Base-by-base conservation (phyloP, 352 stramenopile species). In the Phytophthora foliorum region DNA sequence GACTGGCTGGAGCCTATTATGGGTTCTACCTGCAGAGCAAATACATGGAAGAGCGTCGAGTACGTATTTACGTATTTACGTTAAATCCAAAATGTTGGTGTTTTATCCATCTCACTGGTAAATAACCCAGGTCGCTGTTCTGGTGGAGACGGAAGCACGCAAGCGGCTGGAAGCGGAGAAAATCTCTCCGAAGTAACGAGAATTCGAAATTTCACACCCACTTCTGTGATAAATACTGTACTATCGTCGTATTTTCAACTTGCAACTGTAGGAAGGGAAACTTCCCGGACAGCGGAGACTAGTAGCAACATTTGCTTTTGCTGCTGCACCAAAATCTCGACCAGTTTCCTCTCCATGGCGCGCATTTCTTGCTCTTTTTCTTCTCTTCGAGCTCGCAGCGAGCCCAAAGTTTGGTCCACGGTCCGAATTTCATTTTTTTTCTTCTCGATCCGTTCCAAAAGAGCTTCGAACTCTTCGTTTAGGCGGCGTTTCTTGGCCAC, bases 11-110 rank as follows among this genome's bases (percentile, higher is more conserved):
- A 9, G 87, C 87, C 25, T 94, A 94, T 69, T 85, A 82, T 34
- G 87, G 87, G 32, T 94, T 94, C 32, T 94, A 93, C 51, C 67
- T 94, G 63, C 87, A 94, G 75, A 90, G 75, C 69, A 94, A 93
- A 65, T 92, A 88, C 62, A 85, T 94, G 42, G 87, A 94, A 73
- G 85, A 94, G 67, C 80, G 82, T 62, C 80, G 82, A 38, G 87
- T 93, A 74, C 25, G 69, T 53, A 29, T 45, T 45, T 21, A 45
- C 4, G 34, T 8, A 17, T 10, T 24, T 45, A 24, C 17, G 39
- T 34, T 13, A 24, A 14, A 45, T 14, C 39, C 17, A 22, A 13
- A 24, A 14, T 45, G n/a, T 22, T 45, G 17, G 39, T 13, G 13
- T 13, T 24, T 13, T 45, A 22, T 19, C 36, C 29, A 34, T 13